Evolutionary conservation across 208 protist species (phyloP).

Genomic region (Phytomonas francai): DNA sequence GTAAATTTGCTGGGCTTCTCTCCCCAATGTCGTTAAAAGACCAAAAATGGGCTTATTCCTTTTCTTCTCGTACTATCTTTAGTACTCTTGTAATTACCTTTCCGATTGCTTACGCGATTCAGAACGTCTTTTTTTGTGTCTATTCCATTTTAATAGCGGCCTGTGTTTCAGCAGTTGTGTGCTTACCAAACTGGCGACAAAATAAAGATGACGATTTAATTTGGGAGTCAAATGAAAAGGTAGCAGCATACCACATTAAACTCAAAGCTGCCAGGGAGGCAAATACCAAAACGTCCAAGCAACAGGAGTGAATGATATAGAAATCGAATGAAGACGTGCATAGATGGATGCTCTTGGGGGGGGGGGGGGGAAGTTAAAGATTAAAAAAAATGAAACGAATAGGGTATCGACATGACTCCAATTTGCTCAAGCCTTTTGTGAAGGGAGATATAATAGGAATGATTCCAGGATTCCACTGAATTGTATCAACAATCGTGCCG

Average conservation of each 20-base stretch:
- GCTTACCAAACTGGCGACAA: conserved; percentile 77
- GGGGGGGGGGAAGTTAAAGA: not conserved
- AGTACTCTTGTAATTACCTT: conserved; percentile 39
- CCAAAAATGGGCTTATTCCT: conserved; percentile 28
- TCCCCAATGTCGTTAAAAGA: conserved; percentile 78
- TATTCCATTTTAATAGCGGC: conserved; percentile 23
- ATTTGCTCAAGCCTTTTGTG: not conserved
- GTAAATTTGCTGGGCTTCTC: conserved; percentile 44
- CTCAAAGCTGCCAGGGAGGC: conserved; percentile 5
- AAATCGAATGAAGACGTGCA: not conserved
- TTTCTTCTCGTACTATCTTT: conserved; percentile 34
- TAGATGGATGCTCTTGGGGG: not conserved
- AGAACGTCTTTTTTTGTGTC: conserved; percentile 45
- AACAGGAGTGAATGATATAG: not conserved
- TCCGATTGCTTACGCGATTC: conserved; percentile 43
- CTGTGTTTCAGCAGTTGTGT: conserved; percentile 35
- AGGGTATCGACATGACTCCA: not conserved
- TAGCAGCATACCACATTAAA: conserved; percentile 1
- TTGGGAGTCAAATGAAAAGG: conserved; percentile 16
- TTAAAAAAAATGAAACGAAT: not conserved
- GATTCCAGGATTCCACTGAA: not conserved
- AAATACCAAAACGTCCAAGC: not conserved
- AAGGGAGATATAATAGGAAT: not conserved
- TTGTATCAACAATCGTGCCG: not conserved
- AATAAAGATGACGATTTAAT: conserved; percentile 36